phyloP scores from a whole-genome alignment of 2,329 filamentous ascomycete species.

The Xylaria sp. region DNA sequence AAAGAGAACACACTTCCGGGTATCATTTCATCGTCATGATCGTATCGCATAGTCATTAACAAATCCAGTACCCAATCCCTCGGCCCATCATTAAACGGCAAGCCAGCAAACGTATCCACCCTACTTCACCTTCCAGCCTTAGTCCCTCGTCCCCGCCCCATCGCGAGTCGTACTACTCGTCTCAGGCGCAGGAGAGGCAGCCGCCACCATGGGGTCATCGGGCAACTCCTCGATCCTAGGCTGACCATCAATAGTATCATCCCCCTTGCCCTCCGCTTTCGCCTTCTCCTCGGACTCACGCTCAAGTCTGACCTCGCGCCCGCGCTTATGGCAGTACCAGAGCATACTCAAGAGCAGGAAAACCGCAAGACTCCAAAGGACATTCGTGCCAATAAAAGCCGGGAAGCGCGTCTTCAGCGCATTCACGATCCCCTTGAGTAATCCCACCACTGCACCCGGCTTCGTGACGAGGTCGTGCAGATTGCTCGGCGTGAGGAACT shows the following conservation, averaged over 20 bases:
- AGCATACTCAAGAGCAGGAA: conserved; percentile 92
- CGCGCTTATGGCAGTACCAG: conserved; percentile 98
- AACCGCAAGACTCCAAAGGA: conserved; percentile 87
- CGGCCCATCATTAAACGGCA: not conserved
- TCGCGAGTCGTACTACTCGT: not conserved
- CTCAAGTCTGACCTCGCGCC: conserved; percentile 83
- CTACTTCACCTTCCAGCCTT: not conserved
- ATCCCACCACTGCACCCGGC: conserved; percentile 83
- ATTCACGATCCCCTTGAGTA: conserved; percentile 90
- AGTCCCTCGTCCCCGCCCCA: not conserved
- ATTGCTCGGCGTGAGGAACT: conserved; percentile 74
- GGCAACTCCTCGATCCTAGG: conserved; percentile 61
- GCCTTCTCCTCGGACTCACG: conserved; percentile 53
- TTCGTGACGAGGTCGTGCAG: conserved; percentile 84
- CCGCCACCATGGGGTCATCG: conserved; percentile 53
- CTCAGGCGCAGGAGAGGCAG: not conserved
- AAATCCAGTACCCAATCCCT: not conserved
- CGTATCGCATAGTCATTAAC: conserved; percentile 1
- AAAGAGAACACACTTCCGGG: not conserved
- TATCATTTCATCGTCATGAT: conserved; percentile 29
- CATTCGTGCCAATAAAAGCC: conserved; percentile 88
- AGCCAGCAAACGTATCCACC: too few relatives aligned
- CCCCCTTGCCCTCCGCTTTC: conserved; percentile 41
- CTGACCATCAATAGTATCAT: conserved; percentile 49
- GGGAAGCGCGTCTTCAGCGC: conserved; percentile 90